Conservation (phyloP, 2,329 filamentous ascomycete species). For the Leptographium radiaticola region DNA sequence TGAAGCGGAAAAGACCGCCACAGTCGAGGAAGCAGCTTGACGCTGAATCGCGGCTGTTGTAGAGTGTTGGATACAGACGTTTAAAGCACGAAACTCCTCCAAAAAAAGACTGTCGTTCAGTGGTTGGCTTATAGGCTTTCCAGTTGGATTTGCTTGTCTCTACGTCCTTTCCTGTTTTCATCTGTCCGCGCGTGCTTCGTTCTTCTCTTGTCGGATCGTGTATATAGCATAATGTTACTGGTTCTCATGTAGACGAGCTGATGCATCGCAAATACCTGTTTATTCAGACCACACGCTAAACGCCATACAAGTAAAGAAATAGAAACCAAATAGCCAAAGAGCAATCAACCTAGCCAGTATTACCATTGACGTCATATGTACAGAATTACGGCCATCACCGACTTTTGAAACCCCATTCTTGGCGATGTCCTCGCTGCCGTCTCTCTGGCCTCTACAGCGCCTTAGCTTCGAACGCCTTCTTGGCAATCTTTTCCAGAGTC, state of each 20-base stretch:
- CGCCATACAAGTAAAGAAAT: background rate
- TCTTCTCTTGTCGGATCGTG: no score
- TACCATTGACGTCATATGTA: background rate
- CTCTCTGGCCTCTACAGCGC: background rate
- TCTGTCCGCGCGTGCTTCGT: no score
- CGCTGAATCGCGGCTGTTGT: background rate
- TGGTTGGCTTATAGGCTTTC: no score
- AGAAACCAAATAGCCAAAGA: no score
- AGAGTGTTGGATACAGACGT: no score
- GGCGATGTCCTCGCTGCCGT: background rate
- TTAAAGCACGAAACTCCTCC: no score
- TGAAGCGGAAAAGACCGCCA: background rate
- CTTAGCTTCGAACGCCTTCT: constrained; percentile 33
- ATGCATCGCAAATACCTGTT: background rate
- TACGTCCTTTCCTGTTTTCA: no score
- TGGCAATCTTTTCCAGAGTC: constrained; percentile 36
- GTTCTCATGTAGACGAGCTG: background rate
- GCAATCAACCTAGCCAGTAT: background rate
- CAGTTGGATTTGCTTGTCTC: no score
- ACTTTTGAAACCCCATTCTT: background rate
- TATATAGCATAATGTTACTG: background rate
- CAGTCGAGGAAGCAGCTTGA: background rate
- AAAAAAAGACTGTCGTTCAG: no score
- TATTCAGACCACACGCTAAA: background rate
- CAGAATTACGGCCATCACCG: background rate